Evolutionary conservation across 1,284 basidiomycete species (phyloP), one percentile per base, ranked within the genome.

Genomic region (Pyrrhoderma lamaoense): DNA sequence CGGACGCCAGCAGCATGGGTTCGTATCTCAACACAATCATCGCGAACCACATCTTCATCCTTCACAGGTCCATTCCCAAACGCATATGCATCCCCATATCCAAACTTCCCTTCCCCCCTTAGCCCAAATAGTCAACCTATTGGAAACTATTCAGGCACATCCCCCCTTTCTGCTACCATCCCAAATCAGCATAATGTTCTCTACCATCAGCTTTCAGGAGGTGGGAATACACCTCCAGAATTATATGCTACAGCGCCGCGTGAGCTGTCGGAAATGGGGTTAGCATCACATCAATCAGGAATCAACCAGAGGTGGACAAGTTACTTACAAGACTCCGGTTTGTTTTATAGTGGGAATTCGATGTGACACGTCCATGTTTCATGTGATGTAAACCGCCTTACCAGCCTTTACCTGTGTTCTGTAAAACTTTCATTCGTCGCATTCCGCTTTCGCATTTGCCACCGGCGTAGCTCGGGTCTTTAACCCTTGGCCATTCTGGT

Each of bases 251-350:
- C 48, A 14, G 47, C 48, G 2, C 53, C 53, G 3, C 53, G 53
- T 19, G 53, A 54, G 36, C 39, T 54, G 8, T 47, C 47, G 11
- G 53, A 54, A 31, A 54, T 54, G 48, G 53, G 53, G 9, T 47
- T 54, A 21, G 48, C 53, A 34, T 54, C 53, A 9, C 53, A 54
- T 37, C 37, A 45, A 19, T 54, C 53, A 8, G 53, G 53, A 7
- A 37, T 55, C 14, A 52, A 55, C 37, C 53, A 55, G 45, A 39
- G 53, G 19, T 55, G 53, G 53, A 55, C 53, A 18, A 47, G 44
- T 8, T 55, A 51, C 38, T 51, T 55, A 45, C 53, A 55, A 7
- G 49, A 51, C 16, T 37, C 53, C 23, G 53, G 53, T 13, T 23
- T 55, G 21, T 55, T 55, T 42, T 55, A 55, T 34, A 31, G 27